Evolutionary conservation across 345 rosid species (phyloP), one percentile per base, ranked within the genome.

Genomic region (Erucastrum elatum): DNA sequence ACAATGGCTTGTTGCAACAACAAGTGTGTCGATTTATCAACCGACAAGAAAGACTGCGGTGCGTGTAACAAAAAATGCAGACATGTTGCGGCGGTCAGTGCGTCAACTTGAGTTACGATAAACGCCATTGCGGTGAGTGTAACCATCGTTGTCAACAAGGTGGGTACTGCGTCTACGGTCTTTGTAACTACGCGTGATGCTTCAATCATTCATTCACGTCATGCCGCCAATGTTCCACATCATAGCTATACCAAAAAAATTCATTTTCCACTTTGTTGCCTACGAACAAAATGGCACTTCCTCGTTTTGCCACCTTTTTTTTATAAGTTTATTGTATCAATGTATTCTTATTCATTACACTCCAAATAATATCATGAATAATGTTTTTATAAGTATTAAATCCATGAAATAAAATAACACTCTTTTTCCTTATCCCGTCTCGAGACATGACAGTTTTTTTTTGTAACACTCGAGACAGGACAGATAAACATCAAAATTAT

Each of bases 71-170:
- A 15, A 46, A 88, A 86, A 69, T 94, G 98, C 84, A 82, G 77
- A 55, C 76, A 0, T 94, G 98, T 33, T 92, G 97, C 87, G 69
- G 92, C 0, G 97, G 97, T 13, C 3, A 82, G 74, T 94, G 98
- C 46, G 90, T 88, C 13, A n/a, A 84, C 66, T 17, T 81, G 26
- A n/a, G 80, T 21, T 84, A 73, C 35, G 92, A 90, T 49, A 89
- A 90, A 83, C 87, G 95, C 39, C 91, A 92, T 74, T 92, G 97
- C 12, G 94, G 97, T 5, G 37, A 21, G 9, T 94, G 98, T 84
- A 86, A 84, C 81, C 79, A 88, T 64, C 80, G 79, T 39, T 94
- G 98, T 82, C 2, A 59, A 0, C 0, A 0, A 0, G 89, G 86
- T 1, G 74, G 69, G 17, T 62, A 1, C 5, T 94, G 98, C 75